Base-by-base conservation (phyloP, 1,284 basidiomycete species). In the Boletus sp. region DNA sequence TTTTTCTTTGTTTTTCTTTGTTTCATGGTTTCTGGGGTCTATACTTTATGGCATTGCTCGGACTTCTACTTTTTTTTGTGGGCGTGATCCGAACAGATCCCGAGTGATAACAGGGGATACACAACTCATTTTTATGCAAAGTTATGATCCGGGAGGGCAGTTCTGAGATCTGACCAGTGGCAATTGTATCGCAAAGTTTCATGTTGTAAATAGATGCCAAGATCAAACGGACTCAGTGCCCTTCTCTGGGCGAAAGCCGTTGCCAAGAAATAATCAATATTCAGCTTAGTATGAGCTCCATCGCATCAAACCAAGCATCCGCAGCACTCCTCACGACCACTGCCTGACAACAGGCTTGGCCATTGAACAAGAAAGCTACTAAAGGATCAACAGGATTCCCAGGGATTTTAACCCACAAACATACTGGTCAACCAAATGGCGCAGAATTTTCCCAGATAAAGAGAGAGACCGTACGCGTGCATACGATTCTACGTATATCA, bases 401-500 rank as follows among this genome's bases (percentile, higher is more conserved):
- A 33, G 36, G 36, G 41, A 15, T 37, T 27, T 18, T 4, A 27
- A 22, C 11, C 3, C 41, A 37, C 29, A 33, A 36, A 76, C 80
- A 66, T 74, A 90, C 83, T 86, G 84, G 74, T 98, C 95, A 8
- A 94, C 94, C 43, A 96, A 76, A 11, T 83, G 84, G 37, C 85
- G 81, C 22, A 98, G 78, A 45, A 99, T 76, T 66, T 84, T 92
- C 29, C 88, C 96, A 24, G 94, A 94, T 18, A 98, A 78, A 15
- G 93, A 96, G 20, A 98, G 79, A 1, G 83, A 81, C 33, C 77
- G 80, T 7, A 98, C 94, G 16, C 97, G 86, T 7, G 97, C 95
- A 70, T 97, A 97, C 0, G 94, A 96, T 74, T 99, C 97, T 45
- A 98, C 80, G 72, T 98, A 99, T 56, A 99, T 84, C 31, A 94